Evolutionary conservation across 257 asterid genomes (phyloP).

Genomic region (Capsicum baccatum): DNA sequence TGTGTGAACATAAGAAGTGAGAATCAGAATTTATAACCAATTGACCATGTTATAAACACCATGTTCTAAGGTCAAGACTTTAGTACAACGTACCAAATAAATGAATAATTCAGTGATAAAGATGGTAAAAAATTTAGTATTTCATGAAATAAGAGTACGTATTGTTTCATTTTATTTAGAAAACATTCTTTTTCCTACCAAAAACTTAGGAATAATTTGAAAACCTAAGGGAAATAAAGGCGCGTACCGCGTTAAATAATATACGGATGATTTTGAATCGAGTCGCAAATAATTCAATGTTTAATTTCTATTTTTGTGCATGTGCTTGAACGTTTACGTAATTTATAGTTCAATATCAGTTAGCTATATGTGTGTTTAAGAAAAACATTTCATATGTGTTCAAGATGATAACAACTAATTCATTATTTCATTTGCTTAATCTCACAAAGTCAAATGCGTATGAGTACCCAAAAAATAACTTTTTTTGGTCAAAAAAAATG

Average conservation of each 20-base stretch:
- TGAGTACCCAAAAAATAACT: neutral
- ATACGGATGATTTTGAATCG: neutral
- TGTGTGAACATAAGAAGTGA: neutral
- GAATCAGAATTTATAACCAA: neutral
- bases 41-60: neutral
- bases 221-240: neutral
- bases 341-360: neutral
- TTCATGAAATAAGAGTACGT: neutral
- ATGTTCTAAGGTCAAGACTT: neutral
- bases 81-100: neutral
- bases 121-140: neutral
- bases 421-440: neutral
- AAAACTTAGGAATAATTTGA: conserved; percentile 5
- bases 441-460: neutral
- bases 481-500: neutral
- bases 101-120: neutral
- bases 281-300: neutral
- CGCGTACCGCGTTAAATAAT: neutral
- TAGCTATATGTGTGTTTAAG: neutral
- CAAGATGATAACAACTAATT: neutral
- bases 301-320: conserved; percentile 9
- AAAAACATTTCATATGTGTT: neutral
- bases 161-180: neutral
- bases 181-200: neutral
- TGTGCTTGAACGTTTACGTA: neutral